Evolutionary conservation across 371 early-diverging fungal genomes (phyloP).

Genomic region (Saksenaea vasiformis): DNA sequence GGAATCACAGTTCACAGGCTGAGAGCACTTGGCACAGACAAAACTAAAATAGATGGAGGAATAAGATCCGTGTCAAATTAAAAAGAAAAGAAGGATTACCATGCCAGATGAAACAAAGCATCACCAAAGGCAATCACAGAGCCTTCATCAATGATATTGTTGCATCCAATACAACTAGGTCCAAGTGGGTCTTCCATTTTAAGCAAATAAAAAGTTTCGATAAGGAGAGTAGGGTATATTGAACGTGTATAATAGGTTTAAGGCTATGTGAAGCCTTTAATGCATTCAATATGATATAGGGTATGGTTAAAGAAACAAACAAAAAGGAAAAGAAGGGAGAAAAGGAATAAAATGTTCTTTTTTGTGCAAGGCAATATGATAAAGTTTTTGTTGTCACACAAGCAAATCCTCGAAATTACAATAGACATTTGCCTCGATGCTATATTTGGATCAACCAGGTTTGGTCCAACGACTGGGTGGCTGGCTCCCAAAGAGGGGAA

Average conservation of each 20-base stretch:
- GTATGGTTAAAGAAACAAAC: constrained; percentile 15
- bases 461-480: not conserved
- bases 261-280: constrained; percentile 45
- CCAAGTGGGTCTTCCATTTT: constrained; percentile 19
- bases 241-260: not conserved
- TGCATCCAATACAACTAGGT: constrained; percentile 71
- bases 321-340: constrained; percentile 4
- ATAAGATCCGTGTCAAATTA: not conserved
- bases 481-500: constrained; percentile 5
- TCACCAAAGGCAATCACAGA: constrained; percentile 81
- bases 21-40: constrained; percentile 74
- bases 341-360: constrained; percentile 4
- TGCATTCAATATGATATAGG: constrained; percentile 73
- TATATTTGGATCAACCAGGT: constrained; percentile 7
- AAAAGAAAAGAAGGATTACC: constrained; percentile 46
- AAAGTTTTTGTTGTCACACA: constrained; percentile 8
- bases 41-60: constrained; percentile 51
- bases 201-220: too few species aligned
- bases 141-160: constrained; percentile 69
- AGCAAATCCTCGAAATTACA: constrained; percentile 1
- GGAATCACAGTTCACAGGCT: constrained; percentile 72
- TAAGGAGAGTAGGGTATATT: not conserved
- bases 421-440: constrained; percentile 1
- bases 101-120: constrained; percentile 76
- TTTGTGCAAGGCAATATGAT: not conserved